phyloP scores from a whole-genome alignment of 257 asterid genomes.

The Vinca minor region DNA sequence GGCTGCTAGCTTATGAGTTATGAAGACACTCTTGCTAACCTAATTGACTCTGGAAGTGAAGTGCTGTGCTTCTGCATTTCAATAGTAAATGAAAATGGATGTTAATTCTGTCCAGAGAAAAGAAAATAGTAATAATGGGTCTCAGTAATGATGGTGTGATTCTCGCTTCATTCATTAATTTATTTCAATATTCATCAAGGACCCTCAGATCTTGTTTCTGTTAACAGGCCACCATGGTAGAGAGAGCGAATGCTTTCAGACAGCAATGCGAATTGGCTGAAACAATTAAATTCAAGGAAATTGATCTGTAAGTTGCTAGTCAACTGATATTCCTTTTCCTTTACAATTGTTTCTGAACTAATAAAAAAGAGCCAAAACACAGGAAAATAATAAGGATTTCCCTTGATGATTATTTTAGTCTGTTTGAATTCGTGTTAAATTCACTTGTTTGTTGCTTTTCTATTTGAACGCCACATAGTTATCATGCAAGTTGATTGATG shows the following conservation, averaged over 20 bases:
- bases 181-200: slow-evolving; percentile 6
- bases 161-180: slow-evolving; percentile 11
- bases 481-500: neutral
- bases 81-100: neutral
- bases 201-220: slow-evolving; percentile 3
- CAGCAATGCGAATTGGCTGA: slow-evolving; percentile 83
- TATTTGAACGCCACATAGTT: neutral
- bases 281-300: slow-evolving; percentile 92
- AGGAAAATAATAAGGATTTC: neutral
- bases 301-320: slow-evolving; percentile 67
- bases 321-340: slow-evolving; percentile 11
- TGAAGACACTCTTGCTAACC: neutral
- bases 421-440: neutral
- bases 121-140: neutral
- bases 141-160: neutral
- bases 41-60: neutral
- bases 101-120: neutral
- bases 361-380: neutral
- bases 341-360: neutral
- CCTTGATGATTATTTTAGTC: neutral
- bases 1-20: neutral
- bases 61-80: neutral
- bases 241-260: slow-evolving; percentile 81
- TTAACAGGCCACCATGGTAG: slow-evolving; percentile 76
- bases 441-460: neutral